Evolutionary conservation across 2,329 filamentous ascomycete species (phyloP), one percentile per base, ranked within the genome.

Genomic region (Dothideomycetidae sp.): DNA sequence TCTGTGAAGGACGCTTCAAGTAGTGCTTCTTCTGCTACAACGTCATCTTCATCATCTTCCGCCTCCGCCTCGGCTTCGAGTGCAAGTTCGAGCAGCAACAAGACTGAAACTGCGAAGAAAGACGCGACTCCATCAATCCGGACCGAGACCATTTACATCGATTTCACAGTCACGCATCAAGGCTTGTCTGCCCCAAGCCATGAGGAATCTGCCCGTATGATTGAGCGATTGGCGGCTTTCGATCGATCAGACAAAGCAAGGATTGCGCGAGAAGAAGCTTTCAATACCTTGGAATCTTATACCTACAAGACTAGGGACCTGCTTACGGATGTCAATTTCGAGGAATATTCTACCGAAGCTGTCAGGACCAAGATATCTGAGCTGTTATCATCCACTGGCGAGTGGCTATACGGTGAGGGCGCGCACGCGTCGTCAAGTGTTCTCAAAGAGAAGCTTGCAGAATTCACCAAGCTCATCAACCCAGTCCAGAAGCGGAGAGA

Each of bases 231-330:
- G 30, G 70, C 75, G 50, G 78, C 83, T 3, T 96, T 98, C 50
- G 84, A 92, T 47, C 67, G 72, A 16, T 93, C 88, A 2, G 90
- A 98, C 59, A 73, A 71, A 47, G 74, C 79, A 17, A 80, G 86
- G 35, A 62, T 75, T 23, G 66, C 75, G 41, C 75, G 86, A 19
- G 86, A 94, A 55, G 88, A 94, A 56, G 75, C 82, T 1, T 66
- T 94, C 40, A 98, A 96, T 60, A 79, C 81, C 46, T 73, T 98
- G n/a, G 90, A 98, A 59, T 78, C 72, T 10, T 96, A 81, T 58
- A 93, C 88, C 10, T 98, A 98, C 67, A 79, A 76, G 51, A 73
- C 81, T 17, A 78, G 85, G 16, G 85, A 94, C 56, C 68, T 93
- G 31, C 67, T 94, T 2, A 78, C 83, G 29, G 78, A 79, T 42